Evolutionary conservation across 225 moss, liverwort and hornwort genomes (phyloP), one percentile per base, ranked within the genome.

Genomic region (Anthoceros angustus): DNA sequence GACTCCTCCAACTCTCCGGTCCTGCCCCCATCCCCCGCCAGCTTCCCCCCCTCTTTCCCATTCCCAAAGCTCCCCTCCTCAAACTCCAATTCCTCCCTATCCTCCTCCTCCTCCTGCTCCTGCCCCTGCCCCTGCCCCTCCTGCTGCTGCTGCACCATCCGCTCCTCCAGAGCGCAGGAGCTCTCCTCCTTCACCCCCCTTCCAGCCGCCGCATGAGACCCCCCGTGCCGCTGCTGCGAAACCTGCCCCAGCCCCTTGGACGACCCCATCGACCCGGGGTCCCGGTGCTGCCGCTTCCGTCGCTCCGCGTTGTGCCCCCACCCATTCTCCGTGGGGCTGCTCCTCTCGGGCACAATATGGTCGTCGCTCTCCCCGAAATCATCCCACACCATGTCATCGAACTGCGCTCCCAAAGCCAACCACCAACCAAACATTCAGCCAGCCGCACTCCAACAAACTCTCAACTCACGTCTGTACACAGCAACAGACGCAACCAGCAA

Each of bases 361-460:
- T 75, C 75, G 71, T 74, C 70, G 41, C 65, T 66, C 68, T 68
- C 73, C 78, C 74, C 67, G 41, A 82, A 73, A 68, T 67, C 71
- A 79, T 61, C 77, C 75, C 77, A 72, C 39, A 73, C 67, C 79
- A 75, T 43, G 74, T 73, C 74, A 72, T 61, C 77, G 69, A 77
- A 72, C 84, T 84, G 81, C 32, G 32, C 32, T 32, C 32, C 32
- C 32, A 32, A 32, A 4, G 32, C 32, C 1, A 32, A 32, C 2
- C 32, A 32, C 2, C 32, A 32, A 32, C 32, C 32, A 32, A 32
- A 32, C 32, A 32, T 32, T 32, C 32, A 32, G 32, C 32, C 32
- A 32, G 4, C 32, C 32, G 32, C 32, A 32, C 2, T 40, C 18
- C 63, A 48, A 25, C 49, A 63, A 55, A 45, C 39, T 60, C 24